phyloP scores from a whole-genome alignment of 2,329 filamentous ascomycete genomes.

The Xylariomycetidae sp. region DNA sequence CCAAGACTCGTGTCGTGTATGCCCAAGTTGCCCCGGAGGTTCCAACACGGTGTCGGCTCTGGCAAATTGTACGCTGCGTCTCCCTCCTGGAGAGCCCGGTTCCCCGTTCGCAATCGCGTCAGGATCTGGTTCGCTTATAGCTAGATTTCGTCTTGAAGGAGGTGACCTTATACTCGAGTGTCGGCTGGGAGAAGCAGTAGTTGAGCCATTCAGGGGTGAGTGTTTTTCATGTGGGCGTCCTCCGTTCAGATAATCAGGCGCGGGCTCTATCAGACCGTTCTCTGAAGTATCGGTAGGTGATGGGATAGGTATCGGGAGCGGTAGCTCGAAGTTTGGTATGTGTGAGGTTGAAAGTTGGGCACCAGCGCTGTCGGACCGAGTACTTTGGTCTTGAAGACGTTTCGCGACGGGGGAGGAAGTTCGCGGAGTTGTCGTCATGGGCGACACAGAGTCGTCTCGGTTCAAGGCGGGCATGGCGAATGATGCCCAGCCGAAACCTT shows the following conservation, averaged over 20 bases:
- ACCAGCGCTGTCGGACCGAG: conserved; percentile 17
- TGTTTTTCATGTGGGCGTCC: conserved; percentile 27
- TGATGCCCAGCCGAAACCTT: no score
- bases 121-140: conserved; percentile 8
- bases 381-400: conserved; percentile 16
- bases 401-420: conserved; percentile 18
- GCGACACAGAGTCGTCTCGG: conserved; percentile 30
- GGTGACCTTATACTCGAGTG: conserved; percentile 13
- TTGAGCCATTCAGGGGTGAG: conserved; percentile 18
- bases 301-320: no score
- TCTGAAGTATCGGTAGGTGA: no score
- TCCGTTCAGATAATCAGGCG: conserved; percentile 35
- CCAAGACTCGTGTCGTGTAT: conserved; percentile 61
- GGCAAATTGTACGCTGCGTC: conserved; percentile 74
- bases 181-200: conserved; percentile 12
- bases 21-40: conserved; percentile 34
- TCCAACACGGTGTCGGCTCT: conserved; percentile 48
- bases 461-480: conserved; percentile 18
- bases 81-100: conserved; percentile 37
- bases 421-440: conserved; percentile 27
- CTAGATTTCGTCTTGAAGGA: conserved; percentile 13
- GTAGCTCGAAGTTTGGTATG: conserved; percentile 12
- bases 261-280: no score
- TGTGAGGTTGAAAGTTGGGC: conserved; percentile 18
- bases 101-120: conserved; percentile 19